These are phyloP conservation scores for Saksenaea oblongispora DNA, from an alignment of 371 early-diverging fungal species.

Conservation along the genomic window DNA sequence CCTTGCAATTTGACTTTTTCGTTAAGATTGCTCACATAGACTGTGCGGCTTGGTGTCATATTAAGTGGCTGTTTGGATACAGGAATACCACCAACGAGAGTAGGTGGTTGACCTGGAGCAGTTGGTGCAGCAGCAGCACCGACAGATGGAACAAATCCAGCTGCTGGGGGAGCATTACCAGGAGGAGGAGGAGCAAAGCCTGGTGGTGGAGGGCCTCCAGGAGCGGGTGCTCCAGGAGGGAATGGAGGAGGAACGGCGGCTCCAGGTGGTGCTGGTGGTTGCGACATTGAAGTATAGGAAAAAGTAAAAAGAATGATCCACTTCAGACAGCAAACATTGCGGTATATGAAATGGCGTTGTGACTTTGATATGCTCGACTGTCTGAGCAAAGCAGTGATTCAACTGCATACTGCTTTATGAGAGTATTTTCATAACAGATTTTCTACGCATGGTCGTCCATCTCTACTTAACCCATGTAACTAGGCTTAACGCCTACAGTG, in stretches of 20 bases:
- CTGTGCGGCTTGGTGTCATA: slow-evolving; percentile 74
- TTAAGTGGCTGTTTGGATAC: slow-evolving; percentile 59
- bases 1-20: slow-evolving; percentile 85
- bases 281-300: slow-evolving; percentile 7
- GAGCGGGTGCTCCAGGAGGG: slow-evolving; percentile 9
- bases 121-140: slow-evolving; percentile 10
- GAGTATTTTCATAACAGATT: too few species aligned
- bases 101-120: slow-evolving; percentile 15
- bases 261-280: slow-evolving; percentile 10
- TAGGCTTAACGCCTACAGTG: too few species aligned
- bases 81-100: slow-evolving; percentile 42
- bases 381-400: too few species aligned
- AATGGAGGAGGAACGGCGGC: slow-evolving; percentile 5
- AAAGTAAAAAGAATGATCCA: not conserved
- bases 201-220: slow-evolving; percentile 17
- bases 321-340: too few species aligned
- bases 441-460: too few species aligned
- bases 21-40: slow-evolving; percentile 86
- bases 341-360: too few species aligned
- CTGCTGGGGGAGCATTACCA: slow-evolving; percentile 2
- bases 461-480: too few species aligned
- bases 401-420: too few species aligned
- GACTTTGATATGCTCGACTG: too few species aligned
- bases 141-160: slow-evolving; percentile 4
- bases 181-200: not conserved